phyloP scores from a whole-genome alignment of 257 asterid genomes.

The Solanum medicagineum region DNA sequence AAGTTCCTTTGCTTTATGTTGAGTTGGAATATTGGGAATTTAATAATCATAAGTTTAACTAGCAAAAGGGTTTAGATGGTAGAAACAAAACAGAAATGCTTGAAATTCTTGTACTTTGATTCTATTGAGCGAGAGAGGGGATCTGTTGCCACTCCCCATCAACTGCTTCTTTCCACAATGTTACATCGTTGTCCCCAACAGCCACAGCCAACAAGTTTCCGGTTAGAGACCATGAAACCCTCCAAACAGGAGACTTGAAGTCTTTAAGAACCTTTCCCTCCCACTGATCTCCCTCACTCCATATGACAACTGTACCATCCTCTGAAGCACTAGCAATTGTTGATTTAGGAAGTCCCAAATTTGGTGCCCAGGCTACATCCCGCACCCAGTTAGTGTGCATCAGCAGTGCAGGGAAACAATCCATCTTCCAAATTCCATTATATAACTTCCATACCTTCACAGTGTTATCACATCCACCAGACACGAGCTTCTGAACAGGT shows the following conservation, averaged over 20 bases:
- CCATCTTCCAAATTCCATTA: constrained; percentile 52
- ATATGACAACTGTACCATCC: constrained; percentile 82
- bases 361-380: constrained; percentile 97
- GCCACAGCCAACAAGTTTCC: constrained; percentile 90
- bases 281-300: constrained; percentile 94
- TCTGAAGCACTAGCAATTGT: constrained; percentile 94
- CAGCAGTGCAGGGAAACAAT: constrained; percentile 81
- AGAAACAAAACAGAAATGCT: background rate
- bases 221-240: constrained; percentile 94
- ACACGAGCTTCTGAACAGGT: too few species aligned
- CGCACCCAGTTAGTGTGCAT: constrained; percentile 88
- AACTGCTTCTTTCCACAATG: constrained; percentile 89
- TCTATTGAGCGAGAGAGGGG: constrained; percentile 26
- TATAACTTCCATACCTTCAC: constrained; percentile 74
- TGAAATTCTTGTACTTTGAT: background rate
- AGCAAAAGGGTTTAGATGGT: background rate
- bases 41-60: background rate
- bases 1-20: too few species aligned
- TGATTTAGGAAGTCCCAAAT: constrained; percentile 88
- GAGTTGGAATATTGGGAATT: too few species aligned
- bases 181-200: constrained; percentile 64
- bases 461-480: too few species aligned
- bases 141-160: constrained; percentile 94
- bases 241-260: constrained; percentile 80
- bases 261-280: constrained; percentile 77